Conservation (phyloP, 176 grass and related monocot genomes). For the Eleusine coracana region DNA sequence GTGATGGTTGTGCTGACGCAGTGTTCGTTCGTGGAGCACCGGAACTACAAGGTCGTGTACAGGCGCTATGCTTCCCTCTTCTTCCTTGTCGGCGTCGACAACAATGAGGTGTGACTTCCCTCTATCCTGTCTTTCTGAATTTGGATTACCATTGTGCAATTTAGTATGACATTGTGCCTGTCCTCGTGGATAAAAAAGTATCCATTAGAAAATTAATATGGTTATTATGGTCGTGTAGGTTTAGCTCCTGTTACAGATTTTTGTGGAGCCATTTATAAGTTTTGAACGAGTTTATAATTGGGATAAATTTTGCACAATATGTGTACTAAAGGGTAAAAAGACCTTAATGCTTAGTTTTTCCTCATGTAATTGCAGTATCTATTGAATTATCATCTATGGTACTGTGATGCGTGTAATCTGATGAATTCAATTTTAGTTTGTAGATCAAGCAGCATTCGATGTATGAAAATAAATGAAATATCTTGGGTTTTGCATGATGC, state of each 20-base stretch:
- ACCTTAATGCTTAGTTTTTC: not conserved
- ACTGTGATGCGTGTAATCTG: not conserved
- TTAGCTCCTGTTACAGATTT: not conserved
- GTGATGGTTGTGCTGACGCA: slow-evolving; percentile 37
- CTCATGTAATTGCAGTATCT: not conserved
- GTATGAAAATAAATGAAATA: not conserved
- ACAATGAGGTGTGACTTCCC: slow-evolving; percentile 65
- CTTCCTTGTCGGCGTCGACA: slow-evolving; percentile 96
- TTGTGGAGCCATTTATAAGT: no score
- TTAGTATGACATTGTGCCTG: slow-evolving; percentile 3
- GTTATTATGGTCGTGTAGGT: not conserved
- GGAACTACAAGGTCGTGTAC: slow-evolving; percentile 97
- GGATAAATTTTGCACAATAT: not conserved
- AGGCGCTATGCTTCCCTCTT: slow-evolving; percentile 96
- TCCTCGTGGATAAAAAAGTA: not conserved
- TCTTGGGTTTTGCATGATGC: not conserved
- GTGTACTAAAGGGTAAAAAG: not conserved
- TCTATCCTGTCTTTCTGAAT: not conserved
- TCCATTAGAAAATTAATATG: not conserved
- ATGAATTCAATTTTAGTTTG: not conserved
- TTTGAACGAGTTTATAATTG: not conserved
- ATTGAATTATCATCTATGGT: not conserved
- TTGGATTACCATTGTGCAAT: not conserved
- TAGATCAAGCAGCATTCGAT: not conserved
- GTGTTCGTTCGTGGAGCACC: slow-evolving; percentile 99